Conservation (phyloP, 2,329 filamentous ascomycete genomes). For the Fonsecaea multimorphosa region DNA sequence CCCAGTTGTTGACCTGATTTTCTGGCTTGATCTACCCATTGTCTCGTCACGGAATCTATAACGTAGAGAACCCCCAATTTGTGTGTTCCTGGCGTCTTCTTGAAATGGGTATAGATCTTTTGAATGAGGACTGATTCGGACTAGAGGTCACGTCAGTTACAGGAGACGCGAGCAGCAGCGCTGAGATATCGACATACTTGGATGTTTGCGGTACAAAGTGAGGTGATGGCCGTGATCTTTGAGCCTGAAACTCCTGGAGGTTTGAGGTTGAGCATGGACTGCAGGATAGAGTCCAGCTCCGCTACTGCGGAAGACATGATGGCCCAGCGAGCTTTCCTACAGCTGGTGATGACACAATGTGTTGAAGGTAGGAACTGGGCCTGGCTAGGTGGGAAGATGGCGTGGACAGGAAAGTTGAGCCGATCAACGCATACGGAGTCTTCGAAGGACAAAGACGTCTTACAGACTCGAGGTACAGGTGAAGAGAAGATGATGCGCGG, state of each 20-base stretch:
- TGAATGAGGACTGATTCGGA: slow-evolving; percentile 94
- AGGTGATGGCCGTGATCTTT: slow-evolving; percentile 85
- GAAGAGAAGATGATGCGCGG: slow-evolving; percentile 14
- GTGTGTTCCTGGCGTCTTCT: slow-evolving; percentile 90
- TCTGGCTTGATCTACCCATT: slow-evolving; percentile 97
- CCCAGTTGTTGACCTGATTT: slow-evolving; percentile 80
- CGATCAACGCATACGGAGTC: slow-evolving; percentile 11
- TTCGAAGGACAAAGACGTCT: slow-evolving; percentile 15
- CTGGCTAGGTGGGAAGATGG: slow-evolving; percentile 15
- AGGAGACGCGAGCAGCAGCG: slow-evolving; percentile 1
- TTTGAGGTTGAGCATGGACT: slow-evolving; percentile 89
- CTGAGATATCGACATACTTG: slow-evolving; percentile 68
- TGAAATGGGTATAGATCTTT: slow-evolving; percentile 96
- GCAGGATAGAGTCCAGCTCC: slow-evolving; percentile 87
- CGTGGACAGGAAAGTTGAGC: slow-evolving; percentile 3
- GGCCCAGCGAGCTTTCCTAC: slow-evolving; percentile 34
- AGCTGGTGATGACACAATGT: slow-evolving; percentile 25
- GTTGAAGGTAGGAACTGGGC: slow-evolving; percentile 14
- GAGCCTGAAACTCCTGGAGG: slow-evolving; percentile 92
- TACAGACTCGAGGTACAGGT: slow-evolving; percentile 26
- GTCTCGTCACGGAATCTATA: slow-evolving; percentile 98
- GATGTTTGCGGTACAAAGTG: slow-evolving; percentile 85
- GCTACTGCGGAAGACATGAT: slow-evolving; percentile 82
- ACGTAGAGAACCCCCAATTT: slow-evolving; percentile 99
- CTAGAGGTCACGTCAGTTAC: slow-evolving; percentile 58